Evolutionary conservation across 2,329 filamentous ascomycete species (phyloP), one percentile per base, ranked within the genome.

Genomic region (Colletotrichum sublineola): DNA sequence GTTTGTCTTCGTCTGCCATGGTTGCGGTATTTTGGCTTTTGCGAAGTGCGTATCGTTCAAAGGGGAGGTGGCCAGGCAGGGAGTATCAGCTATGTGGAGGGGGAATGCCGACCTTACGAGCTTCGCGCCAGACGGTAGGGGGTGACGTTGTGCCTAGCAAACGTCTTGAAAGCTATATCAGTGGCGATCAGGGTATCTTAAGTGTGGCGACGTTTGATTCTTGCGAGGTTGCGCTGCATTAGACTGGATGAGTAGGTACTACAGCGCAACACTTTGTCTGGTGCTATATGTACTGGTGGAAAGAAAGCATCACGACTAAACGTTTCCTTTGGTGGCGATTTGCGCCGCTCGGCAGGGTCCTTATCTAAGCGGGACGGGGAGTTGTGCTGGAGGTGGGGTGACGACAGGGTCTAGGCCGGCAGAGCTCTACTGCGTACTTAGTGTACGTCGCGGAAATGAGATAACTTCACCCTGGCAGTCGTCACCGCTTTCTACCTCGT

Each of bases 1-100:
- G 83, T 74, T 86, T 81, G 73, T 86, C 83, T 69, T 81, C 79
- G 55, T 78, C 75, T 48, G 78, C 74, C 80, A 82, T 83, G 63
- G 57, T 74, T 57, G 58, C 62, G 52, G 42, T 33, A 9, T 44
- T 62, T 48, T 12, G 48, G 9, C 36, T 24, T 57, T 20, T 36
- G 20, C 33, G 53, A 24, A 33, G 40, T 42, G 52, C 20, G 20
- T 40, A 40, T 18, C 20, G 46, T 50, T 68, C 18, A n/a, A 15
- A 46, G n/a, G 40, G 11, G 50, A 56, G 36, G 29, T 38, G 7
- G 36, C 44, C n/a, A 42, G 62, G 38, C 18, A 44, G 38, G 24
- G 29, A 53, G 14, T 6, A 36, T 42, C 29, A 36, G 29, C 31
- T 38, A 33, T 36, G 48, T 52, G 12, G 20, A 24, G 61, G 15